Evolutionary conservation across 768 basidiomycete genomes (phyloP), one percentile per base, ranked within the genome.

Genomic region (Dictyophora rubrovolvata): DNA sequence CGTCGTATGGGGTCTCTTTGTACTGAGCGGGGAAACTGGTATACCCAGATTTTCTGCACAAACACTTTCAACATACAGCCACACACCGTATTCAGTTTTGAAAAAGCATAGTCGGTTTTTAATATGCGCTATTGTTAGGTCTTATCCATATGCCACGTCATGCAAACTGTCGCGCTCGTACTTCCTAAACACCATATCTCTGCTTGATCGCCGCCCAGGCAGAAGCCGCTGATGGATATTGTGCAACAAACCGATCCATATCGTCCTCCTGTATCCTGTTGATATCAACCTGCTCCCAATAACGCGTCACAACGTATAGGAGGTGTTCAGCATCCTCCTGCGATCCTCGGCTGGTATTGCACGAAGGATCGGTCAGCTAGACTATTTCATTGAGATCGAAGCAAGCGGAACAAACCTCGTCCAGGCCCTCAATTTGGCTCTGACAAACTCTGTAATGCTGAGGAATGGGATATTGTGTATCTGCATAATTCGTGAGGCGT

Each of bases 221-320:
- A 18, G 86, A 78, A 10, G 77, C 82, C 48, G 80, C 86, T n/a
- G 77, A 73, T 48, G 77, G 69, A 65, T 86, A 77, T 37, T 75
- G 75, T 14, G 75, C 67, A 33, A 87, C 84, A 66, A 92, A 92
- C 33, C 79, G 76, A 60, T 82, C 82, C 89, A 92, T 92, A 67
- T 92, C 89, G 60, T 84, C 81, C 70, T 92, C 89, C 23, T 85
- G 84, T 60, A 92, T 85, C 64, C 89, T 86, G 68, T 92, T 92
- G 64, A 91, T 83, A 70, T 92, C 89, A 61, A 92, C 80, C 56
- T 79, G 77, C 67, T 85, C 87, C 89, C 89, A 91, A 67, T 85
- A 88, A 57, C 81, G 82, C 60, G 80, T 76, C 65, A 93, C 74
- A 42, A 82, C 77, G 67, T 82, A 90, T 48, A 76, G 69, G 64